phyloP scores from a whole-genome alignment of 495 filamentous ascomycete species.

The Neurospora sp. region DNA sequence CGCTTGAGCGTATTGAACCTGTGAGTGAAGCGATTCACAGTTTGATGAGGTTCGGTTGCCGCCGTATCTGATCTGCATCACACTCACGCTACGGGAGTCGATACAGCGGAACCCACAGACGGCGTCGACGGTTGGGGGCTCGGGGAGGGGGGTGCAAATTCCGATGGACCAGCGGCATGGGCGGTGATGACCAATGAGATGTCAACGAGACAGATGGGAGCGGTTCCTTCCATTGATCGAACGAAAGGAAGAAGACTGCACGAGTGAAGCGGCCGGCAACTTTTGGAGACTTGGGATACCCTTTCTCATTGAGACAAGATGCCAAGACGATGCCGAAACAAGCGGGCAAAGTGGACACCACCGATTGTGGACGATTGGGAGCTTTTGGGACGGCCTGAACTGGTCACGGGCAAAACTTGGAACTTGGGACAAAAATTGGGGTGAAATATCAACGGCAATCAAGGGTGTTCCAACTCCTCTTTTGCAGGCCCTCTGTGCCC shows the following conservation, averaged over 20 bases:
- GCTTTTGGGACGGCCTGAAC: background rate
- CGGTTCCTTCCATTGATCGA: background rate
- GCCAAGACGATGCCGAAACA: background rate
- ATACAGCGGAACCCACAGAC: background rate
- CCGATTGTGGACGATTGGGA: background rate
- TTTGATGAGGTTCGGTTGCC: background rate
- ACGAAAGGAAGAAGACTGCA: background rate
- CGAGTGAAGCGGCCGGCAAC: background rate
- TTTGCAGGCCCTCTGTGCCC: background rate
- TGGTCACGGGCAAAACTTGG: background rate
- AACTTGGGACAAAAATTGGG: background rate
- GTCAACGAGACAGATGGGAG: background rate
- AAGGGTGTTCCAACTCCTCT: background rate
- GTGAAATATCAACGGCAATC: background rate
- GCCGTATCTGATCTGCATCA: background rate
- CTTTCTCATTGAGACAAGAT: background rate
- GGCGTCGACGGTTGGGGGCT: background rate
- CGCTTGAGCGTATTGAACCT: background rate
- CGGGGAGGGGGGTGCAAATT: background rate
- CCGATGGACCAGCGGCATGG: background rate
- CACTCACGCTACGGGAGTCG: background rate
- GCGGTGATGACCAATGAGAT: background rate
- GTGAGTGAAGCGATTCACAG: background rate
- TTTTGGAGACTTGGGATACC: background rate
- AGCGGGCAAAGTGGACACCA: background rate